Base-by-base conservation (phyloP, 2,329 filamentous ascomycete species). In the Nemania sp. region DNA sequence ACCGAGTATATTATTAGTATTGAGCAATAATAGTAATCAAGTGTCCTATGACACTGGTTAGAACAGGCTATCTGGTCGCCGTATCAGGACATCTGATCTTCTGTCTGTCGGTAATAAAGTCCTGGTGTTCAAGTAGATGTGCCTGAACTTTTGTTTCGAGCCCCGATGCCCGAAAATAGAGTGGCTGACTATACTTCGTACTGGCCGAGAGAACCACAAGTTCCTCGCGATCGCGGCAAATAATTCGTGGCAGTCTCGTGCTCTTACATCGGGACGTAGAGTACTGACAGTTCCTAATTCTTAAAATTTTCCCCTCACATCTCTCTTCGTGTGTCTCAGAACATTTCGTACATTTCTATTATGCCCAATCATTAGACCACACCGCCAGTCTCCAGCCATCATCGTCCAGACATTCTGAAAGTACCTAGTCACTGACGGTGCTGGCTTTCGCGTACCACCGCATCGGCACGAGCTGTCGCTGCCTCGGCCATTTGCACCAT, bases 401-500 rank as follows among this genome's bases (percentile, higher is more conserved):
- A n/a, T 36, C 24, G 44, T 33, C 11, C 30, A 28, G 28, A 31
- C 22, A 49, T 39, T 19, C 30, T 44, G 50, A n/a, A 41, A 20
- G 17, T 51, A 19, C 23, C 28, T 49, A 19, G 6, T 51, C 23
- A 54, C 24, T 43, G 40, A 9, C 15, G 45, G 20, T 52, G 52
- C 36, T 61, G 56, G 15, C 44, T 42, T 22, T 59, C 56, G n/a
- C 53, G 56, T 30, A 47, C 53, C 6, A 31, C 46, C 9, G 56
- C 56, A 34, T 56, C 56, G 12, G 56, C 56, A 24, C 47, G 56
- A 19, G 57, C 57, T 20, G 57, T 53, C 15, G 70, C 69, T 5
- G 63, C 66, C 5, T 70, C 72, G 9, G 72, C 70, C 43, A 74
- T 68, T 42, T 72, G 71, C 40, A 70, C 71, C 39, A 72, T 65